These are phyloP conservation scores for Linderina pennispora DNA, from an alignment of 192 early-diverging fungal species.

Conservation along the genomic window DNA sequence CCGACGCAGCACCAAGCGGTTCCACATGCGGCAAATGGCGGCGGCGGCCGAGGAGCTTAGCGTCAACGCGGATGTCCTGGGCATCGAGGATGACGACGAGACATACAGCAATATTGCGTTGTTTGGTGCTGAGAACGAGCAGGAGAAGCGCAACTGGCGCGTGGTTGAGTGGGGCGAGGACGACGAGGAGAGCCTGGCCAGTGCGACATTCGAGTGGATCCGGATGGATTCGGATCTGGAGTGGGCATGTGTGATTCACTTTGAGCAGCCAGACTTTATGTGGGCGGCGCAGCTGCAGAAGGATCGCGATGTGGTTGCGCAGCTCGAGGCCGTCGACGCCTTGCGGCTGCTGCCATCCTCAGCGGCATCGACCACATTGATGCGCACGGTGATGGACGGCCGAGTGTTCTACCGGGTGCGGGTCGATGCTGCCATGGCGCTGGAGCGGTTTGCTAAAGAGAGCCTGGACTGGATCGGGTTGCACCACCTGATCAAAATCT, in stretches of 20 bases:
- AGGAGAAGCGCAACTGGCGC: constrained; percentile 63
- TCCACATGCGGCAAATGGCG: constrained; percentile 64
- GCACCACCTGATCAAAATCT: constrained; percentile 67
- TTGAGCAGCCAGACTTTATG: constrained; percentile 90
- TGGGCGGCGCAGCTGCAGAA: constrained; percentile 89
- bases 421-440: constrained; percentile 67
- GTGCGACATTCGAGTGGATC: constrained; percentile 89
- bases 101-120: constrained; percentile 38
- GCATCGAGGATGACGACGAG: constrained; percentile 42
- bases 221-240: constrained; percentile 89
- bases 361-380: constrained; percentile 67
- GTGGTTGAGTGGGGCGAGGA: constrained; percentile 75
- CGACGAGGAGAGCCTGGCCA: constrained; percentile 60
- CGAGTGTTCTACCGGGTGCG: constrained; percentile 84
- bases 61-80: constrained; percentile 39
- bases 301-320: constrained; percentile 87
- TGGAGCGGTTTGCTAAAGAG: constrained; percentile 55
- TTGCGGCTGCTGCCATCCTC: constrained; percentile 55
- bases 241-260: constrained; percentile 84
- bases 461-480: constrained; percentile 61
- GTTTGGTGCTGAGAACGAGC: constrained; percentile 54
- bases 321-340: constrained; percentile 77
- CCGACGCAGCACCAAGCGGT: constrained; percentile 68
- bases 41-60: constrained; percentile 56
- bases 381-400: constrained; percentile 69